Evolutionary conservation across 2,329 filamentous ascomycete genomes (phyloP).

Genomic region (Xylaria sp.): DNA sequence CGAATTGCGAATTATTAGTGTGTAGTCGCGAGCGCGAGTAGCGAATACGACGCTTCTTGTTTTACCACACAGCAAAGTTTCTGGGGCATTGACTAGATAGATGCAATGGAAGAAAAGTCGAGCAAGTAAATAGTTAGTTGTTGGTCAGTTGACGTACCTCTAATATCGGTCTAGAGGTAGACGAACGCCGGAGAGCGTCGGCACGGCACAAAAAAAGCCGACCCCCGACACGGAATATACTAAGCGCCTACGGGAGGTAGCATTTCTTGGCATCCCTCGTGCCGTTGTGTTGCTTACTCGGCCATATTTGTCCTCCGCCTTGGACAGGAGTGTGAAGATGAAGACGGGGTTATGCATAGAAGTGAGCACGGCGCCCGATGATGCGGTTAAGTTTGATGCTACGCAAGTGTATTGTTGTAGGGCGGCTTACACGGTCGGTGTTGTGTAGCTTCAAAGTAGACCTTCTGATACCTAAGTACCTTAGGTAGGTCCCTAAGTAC

Average conservation of each 20-base stretch:
- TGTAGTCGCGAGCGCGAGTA: not conserved
- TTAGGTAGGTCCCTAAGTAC: too few species aligned
- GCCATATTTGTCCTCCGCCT: not conserved
- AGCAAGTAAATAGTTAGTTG: not conserved
- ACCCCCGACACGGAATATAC: slow-evolving; percentile 16
- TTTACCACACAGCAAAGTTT: not conserved
- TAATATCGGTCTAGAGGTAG: not conserved
- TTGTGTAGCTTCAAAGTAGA: not conserved
- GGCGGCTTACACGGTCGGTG: not conserved
- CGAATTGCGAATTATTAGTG: not conserved
- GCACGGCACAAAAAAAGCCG: slow-evolving; percentile 24
- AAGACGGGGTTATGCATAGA: not conserved
- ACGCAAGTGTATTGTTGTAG: not conserved
- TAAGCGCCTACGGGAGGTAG: not conserved
- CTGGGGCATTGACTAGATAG: not conserved
- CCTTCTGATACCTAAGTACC: too few species aligned
- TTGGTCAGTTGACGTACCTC: not conserved
- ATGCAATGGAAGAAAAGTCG: not conserved
- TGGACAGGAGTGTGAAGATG: not conserved
- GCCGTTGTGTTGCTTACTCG: not conserved
- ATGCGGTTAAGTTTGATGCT: not conserved
- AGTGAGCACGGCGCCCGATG: not conserved
- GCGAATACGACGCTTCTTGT: not conserved
- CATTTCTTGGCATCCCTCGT: not conserved
- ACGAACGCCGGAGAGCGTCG: not conserved